Evolutionary conservation across 805 yeast genomes (phyloP).

Genomic region (Kazachstania taianensis): DNA sequence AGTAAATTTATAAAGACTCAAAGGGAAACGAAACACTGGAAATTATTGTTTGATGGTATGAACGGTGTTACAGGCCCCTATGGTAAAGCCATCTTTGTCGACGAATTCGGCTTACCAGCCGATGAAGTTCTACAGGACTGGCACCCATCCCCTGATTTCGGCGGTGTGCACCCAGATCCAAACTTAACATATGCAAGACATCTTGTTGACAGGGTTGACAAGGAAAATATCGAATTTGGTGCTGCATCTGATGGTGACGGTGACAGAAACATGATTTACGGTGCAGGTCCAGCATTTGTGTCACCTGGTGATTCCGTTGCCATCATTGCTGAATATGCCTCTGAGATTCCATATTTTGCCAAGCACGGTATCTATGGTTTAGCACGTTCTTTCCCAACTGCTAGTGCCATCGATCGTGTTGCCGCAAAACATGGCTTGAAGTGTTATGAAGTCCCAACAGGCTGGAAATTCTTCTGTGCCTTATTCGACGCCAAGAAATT

Average conservation of each 20-base stretch:
- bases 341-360: conserved; percentile 79
- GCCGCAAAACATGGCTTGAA: conserved; percentile 67
- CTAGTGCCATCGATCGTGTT: conserved; percentile 86
- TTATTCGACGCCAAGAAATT: conserved; percentile 87
- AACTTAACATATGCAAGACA: conserved; percentile 89
- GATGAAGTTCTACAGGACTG: conserved; percentile 64
- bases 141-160: conserved; percentile 82
- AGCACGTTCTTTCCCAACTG: conserved; percentile 97
- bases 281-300: conserved; percentile 81
- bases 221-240: conserved; percentile 77
- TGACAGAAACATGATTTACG: conserved; percentile 97
- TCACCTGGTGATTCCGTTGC: conserved; percentile 99
- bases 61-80: conserved; percentile 98
- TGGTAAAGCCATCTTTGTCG: conserved; percentile 72
- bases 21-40: conserved; percentile 46
- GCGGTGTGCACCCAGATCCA: conserved; percentile 98
- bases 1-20: conserved; percentile 48
- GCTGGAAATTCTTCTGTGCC: conserved; percentile 98
- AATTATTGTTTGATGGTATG: conserved; percentile 76
- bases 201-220: conserved; percentile 75
- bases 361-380: conserved; percentile 81
- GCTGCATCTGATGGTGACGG: conserved; percentile 99
- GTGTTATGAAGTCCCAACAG: conserved; percentile 96
- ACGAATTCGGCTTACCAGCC: conserved; percentile 70
- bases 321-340: conserved; percentile 88